phyloP scores from a whole-genome alignment of 306 rosid genomes.

The Quercus robur region DNA sequence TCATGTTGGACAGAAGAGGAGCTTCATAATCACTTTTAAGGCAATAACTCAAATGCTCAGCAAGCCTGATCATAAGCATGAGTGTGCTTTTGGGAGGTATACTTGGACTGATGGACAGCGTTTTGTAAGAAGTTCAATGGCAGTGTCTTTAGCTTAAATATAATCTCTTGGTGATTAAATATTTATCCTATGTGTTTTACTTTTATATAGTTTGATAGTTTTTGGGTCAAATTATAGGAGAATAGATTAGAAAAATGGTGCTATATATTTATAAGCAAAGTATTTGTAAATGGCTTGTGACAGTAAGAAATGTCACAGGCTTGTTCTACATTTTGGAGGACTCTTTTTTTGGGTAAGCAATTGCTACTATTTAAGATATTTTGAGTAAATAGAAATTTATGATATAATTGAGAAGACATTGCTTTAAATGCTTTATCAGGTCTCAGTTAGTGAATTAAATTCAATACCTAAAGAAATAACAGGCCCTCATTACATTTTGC shows the following conservation, averaged over 20 bases:
- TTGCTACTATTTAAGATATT: too few relatives aligned
- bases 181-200: not conserved
- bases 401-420: not conserved
- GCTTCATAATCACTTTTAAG: slow-evolving; percentile 54
- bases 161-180: not conserved
- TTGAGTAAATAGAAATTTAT: too few relatives aligned
- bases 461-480: not conserved
- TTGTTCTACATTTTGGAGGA: too few relatives aligned
- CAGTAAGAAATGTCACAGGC: not conserved
- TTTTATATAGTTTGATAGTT: not conserved
- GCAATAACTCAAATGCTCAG: slow-evolving; percentile 11
- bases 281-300: not conserved
- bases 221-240: slow-evolving; percentile 15
- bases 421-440: not conserved
- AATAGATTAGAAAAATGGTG: slow-evolving; percentile 3
- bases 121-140: slow-evolving; percentile 69
- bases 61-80: slow-evolving; percentile 12
- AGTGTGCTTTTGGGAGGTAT: slow-evolving; percentile 73
- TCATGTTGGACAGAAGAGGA: slow-evolving; percentile 52
- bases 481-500: not conserved
- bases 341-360: too few relatives aligned
- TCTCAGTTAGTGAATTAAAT: not conserved
- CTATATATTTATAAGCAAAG: not conserved
- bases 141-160: slow-evolving; percentile 38
- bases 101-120: slow-evolving; percentile 45